phyloP scores from a whole-genome alignment of 768 basidiomycete species.

The Mrakia gelida region DNA sequence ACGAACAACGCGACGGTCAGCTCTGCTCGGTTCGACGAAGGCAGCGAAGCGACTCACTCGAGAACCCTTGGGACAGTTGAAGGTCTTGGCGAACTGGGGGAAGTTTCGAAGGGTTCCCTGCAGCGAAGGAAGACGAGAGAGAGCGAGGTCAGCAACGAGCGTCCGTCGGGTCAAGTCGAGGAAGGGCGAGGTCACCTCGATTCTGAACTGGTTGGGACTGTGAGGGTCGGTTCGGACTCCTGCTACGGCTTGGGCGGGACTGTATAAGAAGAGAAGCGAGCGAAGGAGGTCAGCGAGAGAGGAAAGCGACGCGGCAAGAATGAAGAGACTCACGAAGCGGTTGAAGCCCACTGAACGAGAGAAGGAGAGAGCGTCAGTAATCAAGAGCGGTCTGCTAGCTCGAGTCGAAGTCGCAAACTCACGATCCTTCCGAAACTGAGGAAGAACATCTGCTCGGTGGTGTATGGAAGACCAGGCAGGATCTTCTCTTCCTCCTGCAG shows the following conservation, averaged over 20 bases:
- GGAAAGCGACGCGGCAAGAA: not conserved
- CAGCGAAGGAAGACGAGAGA: not conserved
- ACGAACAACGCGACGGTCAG: not conserved
- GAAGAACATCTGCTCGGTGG: slow-evolving; percentile 89
- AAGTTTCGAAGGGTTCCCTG: slow-evolving; percentile 84
- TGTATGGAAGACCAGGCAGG: slow-evolving; percentile 63
- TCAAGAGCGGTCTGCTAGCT: not conserved
- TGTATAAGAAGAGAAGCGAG: not conserved
- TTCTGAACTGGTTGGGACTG: slow-evolving; percentile 64
- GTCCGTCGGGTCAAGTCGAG: not conserved
- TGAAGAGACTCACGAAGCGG: not conserved
- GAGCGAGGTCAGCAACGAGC: not conserved
- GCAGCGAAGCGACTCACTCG: slow-evolving; percentile 53
- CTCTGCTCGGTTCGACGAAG: not conserved
- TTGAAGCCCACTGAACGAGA: not conserved
- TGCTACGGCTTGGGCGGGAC: slow-evolving; percentile 49
- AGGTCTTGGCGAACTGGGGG: slow-evolving; percentile 80
- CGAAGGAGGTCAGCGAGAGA: not conserved
- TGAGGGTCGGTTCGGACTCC: slow-evolving; percentile 84
- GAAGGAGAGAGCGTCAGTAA: not conserved
- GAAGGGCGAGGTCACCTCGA: not conserved
- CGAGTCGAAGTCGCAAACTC: not conserved
- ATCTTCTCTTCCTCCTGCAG: slow-evolving; percentile 53
- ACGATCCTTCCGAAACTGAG: slow-evolving; percentile 74
- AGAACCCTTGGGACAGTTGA: slow-evolving; percentile 69